These are phyloP conservation scores for Phytophthora hybrid DNA, from an alignment of 352 stramenopile species.

Conservation along the genomic window DNA sequence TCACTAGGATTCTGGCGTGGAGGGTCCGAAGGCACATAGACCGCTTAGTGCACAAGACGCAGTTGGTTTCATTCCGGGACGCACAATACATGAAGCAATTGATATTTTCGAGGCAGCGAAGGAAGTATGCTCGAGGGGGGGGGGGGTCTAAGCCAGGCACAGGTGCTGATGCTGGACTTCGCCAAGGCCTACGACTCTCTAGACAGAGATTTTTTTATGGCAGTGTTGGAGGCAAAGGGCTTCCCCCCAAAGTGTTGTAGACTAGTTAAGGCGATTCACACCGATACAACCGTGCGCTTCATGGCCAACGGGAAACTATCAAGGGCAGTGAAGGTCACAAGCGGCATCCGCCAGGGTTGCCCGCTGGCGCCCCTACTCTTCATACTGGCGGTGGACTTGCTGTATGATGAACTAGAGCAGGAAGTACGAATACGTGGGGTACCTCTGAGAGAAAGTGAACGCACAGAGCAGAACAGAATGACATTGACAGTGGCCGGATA, in stretches of 20 bases:
- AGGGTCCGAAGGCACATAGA: neutral
- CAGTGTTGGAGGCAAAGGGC: neutral
- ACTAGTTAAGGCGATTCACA: neutral
- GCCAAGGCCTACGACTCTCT: constrained; percentile 23
- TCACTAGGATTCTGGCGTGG: constrained; percentile 1
- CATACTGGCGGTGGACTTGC: constrained; percentile 6
- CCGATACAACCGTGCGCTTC: neutral
- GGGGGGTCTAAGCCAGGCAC: neutral
- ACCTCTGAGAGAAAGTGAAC: neutral
- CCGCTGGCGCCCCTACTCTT: constrained; percentile 7
- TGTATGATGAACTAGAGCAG: neutral
- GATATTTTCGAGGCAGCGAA: constrained; percentile 7
- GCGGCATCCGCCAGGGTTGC: too few species aligned
- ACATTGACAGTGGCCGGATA: constrained; percentile 7
- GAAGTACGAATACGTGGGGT: neutral
- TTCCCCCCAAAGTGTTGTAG: neutral
- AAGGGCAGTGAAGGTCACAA: neutral
- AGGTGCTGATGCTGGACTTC: constrained; percentile 17
- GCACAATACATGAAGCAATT: constrained; percentile 6
- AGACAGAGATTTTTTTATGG: neutral
- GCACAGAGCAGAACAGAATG: too few species aligned
- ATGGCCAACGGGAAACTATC: constrained; percentile 15
- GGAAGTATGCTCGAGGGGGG: neutral
- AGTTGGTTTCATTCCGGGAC: constrained; percentile 13
- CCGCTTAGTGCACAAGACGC: neutral